Evolutionary conservation across 169 alveolate species (phyloP), one percentile per base, ranked within the genome.

Genomic region (Eimeria nieschulzi): DNA sequence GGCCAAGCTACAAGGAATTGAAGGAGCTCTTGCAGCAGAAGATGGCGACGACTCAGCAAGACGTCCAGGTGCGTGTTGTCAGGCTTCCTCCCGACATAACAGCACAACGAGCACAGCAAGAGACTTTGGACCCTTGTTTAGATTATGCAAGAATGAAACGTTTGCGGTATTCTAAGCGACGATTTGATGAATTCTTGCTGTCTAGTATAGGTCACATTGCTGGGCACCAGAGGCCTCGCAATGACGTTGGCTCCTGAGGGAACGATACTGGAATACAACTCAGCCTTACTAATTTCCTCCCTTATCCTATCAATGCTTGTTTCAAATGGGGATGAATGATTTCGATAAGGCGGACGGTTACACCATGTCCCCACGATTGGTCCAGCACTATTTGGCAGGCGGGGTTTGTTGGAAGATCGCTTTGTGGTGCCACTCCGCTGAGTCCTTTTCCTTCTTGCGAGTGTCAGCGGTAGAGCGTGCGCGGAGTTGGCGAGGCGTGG

Each of bases 1-100:
- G 73, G 72, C 87, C 54, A 53, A 79, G 72, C 73, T 23, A 55
- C 73, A 53, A 79, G 87, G 55, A 79, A 23, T 63, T 21, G 87
- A 79, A 21, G 54, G 46, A 79, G 23, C 25, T 79, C 72, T 53
- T 59, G 87, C 71, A 79, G 56, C 66, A 56, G 59, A 79, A 56
- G 87, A 79, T 79, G 87, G 54, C 87, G 87, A 71, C 87, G 54
- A 79, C 87, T n/a, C 87, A 79, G 87, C 87, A 79, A 55, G 87
- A 79, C 54, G 87, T 79, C 55, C 87, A 79, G 72, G 87, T 79
- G 72, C 72, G 87, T 79, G 17, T 33, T 7, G 23, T 1, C 54
- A 13, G 26, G 87, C 17, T 61, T 15, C 10, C 25, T 23, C 70
- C 63, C 55, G 46, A 23, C 63, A 5, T 6, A n/a, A 66, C 51